phyloP scores from a whole-genome alignment of 2,329 filamentous ascomycete genomes.

The Bipolaris sorokiniana region DNA sequence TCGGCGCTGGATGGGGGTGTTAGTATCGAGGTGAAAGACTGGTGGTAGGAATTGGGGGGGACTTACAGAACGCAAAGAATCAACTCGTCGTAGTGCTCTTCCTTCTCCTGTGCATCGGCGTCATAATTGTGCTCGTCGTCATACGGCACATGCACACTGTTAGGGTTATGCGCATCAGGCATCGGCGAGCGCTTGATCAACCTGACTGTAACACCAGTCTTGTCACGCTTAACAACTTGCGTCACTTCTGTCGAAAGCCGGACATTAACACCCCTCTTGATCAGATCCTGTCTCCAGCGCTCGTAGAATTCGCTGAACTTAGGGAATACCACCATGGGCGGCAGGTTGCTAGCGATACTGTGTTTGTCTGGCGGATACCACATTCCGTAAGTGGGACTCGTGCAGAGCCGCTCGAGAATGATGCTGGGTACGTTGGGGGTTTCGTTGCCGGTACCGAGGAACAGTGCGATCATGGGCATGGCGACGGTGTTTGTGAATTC shows the following conservation, averaged over 20 bases:
- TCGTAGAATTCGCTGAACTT: slow-evolving; percentile 67
- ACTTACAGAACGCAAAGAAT: slow-evolving; percentile 65
- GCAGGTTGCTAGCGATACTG: slow-evolving; percentile 58
- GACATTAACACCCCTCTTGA: slow-evolving; percentile 62
- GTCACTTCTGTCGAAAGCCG: slow-evolving; percentile 64
- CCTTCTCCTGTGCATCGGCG: slow-evolving; percentile 50
- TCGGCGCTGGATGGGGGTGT: slow-evolving; percentile 50
- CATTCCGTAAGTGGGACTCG: slow-evolving; percentile 64
- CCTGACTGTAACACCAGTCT: slow-evolving; percentile 59
- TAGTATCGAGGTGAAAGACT: background rate
- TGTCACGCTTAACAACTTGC: slow-evolving; percentile 58
- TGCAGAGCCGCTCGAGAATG: slow-evolving; percentile 62
- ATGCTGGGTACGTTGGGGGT: slow-evolving; percentile 73
- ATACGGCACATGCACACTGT: slow-evolving; percentile 52
- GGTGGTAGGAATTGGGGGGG: background rate
- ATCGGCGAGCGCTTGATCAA: slow-evolving; percentile 53
- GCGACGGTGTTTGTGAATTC: slow-evolving; percentile 76
- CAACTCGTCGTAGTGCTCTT: slow-evolving; percentile 67
- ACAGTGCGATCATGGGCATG: slow-evolving; percentile 73
- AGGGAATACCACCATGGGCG: slow-evolving; percentile 67
- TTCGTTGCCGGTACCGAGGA: slow-evolving; percentile 77
- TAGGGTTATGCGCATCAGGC: slow-evolving; percentile 53
- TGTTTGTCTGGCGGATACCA: slow-evolving; percentile 61
- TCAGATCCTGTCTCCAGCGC: slow-evolving; percentile 62
- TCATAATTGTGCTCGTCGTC: slow-evolving; percentile 49